phyloP scores from a whole-genome alignment of 371 early-diverging fungal genomes.

The Mortierella sp. region DNA sequence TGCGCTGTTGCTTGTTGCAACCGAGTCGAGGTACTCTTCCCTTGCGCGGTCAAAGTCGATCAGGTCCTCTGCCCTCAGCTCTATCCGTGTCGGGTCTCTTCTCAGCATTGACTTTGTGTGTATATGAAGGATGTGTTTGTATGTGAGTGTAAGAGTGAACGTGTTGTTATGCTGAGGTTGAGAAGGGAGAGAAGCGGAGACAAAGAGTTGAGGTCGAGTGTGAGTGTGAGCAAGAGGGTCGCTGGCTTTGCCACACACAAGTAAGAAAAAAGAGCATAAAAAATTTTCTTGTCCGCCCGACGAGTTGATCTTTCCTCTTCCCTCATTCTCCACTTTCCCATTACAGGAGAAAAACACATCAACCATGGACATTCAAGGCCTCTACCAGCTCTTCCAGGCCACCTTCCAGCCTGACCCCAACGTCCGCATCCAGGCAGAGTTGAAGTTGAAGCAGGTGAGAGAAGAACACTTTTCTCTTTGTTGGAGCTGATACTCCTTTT shows the following conservation, averaged over 20 bases:
- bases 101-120: slow-evolving; percentile 29
- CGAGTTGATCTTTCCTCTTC: slow-evolving; percentile 2
- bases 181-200: neutral
- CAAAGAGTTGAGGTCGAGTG: neutral
- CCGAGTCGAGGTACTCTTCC: slow-evolving; percentile 41
- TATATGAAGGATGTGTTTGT: neutral
- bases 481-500: neutral
- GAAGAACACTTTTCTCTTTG: neutral
- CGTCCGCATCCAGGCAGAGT: slow-evolving; percentile 81
- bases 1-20: neutral
- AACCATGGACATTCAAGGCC: slow-evolving; percentile 56
- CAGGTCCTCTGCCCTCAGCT: slow-evolving; percentile 40
- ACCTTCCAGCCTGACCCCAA: slow-evolving; percentile 86
- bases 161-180: neutral
- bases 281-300: slow-evolving; percentile 1
- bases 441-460: slow-evolving; percentile 63
- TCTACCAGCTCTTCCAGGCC: slow-evolving; percentile 77
- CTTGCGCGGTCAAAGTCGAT: slow-evolving; percentile 44
- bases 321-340: neutral
- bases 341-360: slow-evolving; percentile 3
- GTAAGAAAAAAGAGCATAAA: slow-evolving; percentile 18
- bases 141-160: neutral
- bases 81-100: slow-evolving; percentile 54
- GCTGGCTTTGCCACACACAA: slow-evolving; percentile 11
- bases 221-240: neutral